These are phyloP conservation scores for Boletus sp. DNA, from an alignment of 768 basidiomycete genomes.

Conservation along the genomic window DNA sequence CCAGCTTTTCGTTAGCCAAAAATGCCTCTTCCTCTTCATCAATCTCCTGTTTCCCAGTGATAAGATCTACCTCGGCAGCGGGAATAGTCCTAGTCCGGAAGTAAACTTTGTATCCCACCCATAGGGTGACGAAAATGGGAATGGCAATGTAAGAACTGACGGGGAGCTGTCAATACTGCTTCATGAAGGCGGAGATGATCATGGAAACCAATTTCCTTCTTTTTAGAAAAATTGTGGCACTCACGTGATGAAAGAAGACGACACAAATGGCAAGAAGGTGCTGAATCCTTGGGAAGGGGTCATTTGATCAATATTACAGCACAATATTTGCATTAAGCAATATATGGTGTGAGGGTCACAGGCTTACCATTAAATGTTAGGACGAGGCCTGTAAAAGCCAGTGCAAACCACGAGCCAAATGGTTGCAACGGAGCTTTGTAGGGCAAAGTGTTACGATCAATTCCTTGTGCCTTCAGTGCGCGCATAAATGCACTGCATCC, in stretches of 20 bases:
- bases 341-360: slow-evolving; percentile 1
- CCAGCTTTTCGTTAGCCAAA: slow-evolving; percentile 41
- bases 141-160: slow-evolving; percentile 11
- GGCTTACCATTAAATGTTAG: slow-evolving; percentile 53
- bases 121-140: slow-evolving; percentile 13
- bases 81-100: slow-evolving; percentile 27
- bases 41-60: slow-evolving; percentile 56
- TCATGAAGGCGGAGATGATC: slow-evolving; percentile 26
- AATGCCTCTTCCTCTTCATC: slow-evolving; percentile 61
- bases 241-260: slow-evolving; percentile 61
- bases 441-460: slow-evolving; percentile 42
- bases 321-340: slow-evolving; percentile 7
- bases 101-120: slow-evolving; percentile 25
- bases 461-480: slow-evolving; percentile 36
- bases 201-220: slow-evolving; percentile 9
- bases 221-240: slow-evolving; percentile 23
- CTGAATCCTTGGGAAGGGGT: slow-evolving; percentile 14
- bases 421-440: slow-evolving; percentile 64
- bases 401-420: slow-evolving; percentile 59
- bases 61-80: slow-evolving; percentile 54
- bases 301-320: slow-evolving; percentile 5
- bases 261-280: slow-evolving; percentile 40
- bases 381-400: slow-evolving; percentile 50
- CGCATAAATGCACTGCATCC: slow-evolving; percentile 18
- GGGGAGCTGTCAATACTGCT: neutral